A percentile compares a stretch with the other conserved stretches of the same genome.
Conservation (phyloP, 257 asterid species). For the Petrea volubilis region DNA sequence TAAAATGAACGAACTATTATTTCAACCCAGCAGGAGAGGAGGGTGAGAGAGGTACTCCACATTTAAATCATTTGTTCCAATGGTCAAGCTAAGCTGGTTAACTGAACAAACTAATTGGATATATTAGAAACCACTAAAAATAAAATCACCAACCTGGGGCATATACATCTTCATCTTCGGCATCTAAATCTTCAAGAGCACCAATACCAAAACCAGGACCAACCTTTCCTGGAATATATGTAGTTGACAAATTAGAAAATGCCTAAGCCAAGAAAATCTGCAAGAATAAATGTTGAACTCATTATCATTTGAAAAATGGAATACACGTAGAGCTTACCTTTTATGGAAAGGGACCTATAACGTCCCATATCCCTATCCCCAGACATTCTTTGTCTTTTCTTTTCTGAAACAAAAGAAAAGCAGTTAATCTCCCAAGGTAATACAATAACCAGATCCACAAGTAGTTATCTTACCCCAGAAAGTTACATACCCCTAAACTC, state of each 20-base stretch:
- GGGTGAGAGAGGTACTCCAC: background rate
- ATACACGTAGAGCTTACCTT: slow-evolving; percentile 42
- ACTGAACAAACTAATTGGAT: slow-evolving; percentile 11
- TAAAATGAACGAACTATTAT: background rate
- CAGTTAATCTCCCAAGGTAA: background rate
- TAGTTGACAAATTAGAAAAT: slow-evolving; percentile 26
- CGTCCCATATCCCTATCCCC: slow-evolving; percentile 46
- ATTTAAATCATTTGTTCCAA: background rate
- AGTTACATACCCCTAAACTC: slow-evolving; percentile 85
- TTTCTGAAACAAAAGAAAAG: slow-evolving; percentile 50
- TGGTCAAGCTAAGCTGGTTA: slow-evolving; percentile 11
- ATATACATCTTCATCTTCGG: slow-evolving; percentile 93
- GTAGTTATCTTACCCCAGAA: slow-evolving; percentile 21
- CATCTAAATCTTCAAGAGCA: slow-evolving; percentile 94
- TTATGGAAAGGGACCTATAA: slow-evolving; percentile 47
- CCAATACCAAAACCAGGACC: slow-evolving; percentile 99
- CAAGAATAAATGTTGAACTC: background rate
- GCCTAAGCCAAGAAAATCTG: background rate
- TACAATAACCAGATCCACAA: slow-evolving; percentile 2
- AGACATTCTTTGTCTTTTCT: slow-evolving; percentile 65
- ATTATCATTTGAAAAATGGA: background rate
- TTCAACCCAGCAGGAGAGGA: background rate
- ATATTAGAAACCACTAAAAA: slow-evolving; percentile 14
- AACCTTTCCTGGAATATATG: slow-evolving; percentile 58
- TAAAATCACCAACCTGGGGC: slow-evolving; percentile 57